phyloP scores from a whole-genome alignment of 73 alveolate species.

The Paramecium biaurelia region DNA sequence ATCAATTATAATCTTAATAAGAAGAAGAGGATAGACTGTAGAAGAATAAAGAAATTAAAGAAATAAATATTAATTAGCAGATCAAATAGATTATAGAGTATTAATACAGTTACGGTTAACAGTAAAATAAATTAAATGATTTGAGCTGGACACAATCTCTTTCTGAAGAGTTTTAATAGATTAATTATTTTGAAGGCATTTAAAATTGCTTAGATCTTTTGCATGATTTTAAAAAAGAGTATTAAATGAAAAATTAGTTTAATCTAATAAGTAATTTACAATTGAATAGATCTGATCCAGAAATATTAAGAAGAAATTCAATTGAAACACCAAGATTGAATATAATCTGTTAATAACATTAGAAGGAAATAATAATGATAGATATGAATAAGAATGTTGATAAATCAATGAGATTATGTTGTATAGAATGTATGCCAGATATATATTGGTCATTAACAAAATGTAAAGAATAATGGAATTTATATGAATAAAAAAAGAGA shows the following conservation, averaged over 20 bases:
- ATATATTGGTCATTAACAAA: background rate
- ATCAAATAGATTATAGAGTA: background rate
- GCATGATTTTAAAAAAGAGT: background rate
- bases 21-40: background rate
- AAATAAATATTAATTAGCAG: background rate
- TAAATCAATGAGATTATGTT: background rate
- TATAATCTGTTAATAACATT: background rate
- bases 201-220: background rate
- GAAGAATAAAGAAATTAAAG: background rate
- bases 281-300: background rate
- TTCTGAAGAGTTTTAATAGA: background rate
- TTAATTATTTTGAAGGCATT: background rate
- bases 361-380: background rate
- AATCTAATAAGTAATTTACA: background rate
- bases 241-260: background rate
- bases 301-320: background rate
- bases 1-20: background rate
- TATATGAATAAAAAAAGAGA: background rate
- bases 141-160: background rate
- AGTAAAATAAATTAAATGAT: background rate
- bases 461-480: background rate
- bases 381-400: background rate
- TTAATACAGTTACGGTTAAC: background rate
- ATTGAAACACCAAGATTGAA: background rate
- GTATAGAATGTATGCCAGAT: slow-evolving; percentile 8